Conservation (phyloP, 441 rosid genomes). For the Erodium chrysanthum region DNA sequence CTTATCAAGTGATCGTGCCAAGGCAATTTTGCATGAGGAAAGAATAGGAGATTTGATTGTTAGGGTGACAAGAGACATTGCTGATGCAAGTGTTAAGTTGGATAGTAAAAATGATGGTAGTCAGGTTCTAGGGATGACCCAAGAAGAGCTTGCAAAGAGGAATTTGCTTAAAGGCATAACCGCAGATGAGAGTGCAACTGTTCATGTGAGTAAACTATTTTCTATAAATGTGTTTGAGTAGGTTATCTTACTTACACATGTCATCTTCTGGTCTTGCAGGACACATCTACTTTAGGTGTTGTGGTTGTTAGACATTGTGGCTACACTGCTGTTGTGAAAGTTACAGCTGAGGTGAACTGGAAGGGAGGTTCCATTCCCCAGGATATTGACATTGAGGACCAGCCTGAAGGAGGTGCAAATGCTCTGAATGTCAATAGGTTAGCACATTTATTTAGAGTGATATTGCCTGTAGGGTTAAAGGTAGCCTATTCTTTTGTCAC, state of each 20-base stretch:
- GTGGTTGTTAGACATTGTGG: conserved; percentile 69
- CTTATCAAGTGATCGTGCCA: conserved; percentile 26
- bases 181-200: conserved; percentile 77
- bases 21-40: conserved; percentile 36
- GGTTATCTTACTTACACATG: conserved; percentile 23
- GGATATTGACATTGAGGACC: conserved; percentile 59
- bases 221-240: conserved; percentile 19
- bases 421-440: conserved; percentile 71
- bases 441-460: conserved; percentile 11
- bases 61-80: conserved; percentile 47
- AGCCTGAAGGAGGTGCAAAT: conserved; percentile 73
- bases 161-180: conserved; percentile 78
- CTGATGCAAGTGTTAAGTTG: conserved; percentile 56
- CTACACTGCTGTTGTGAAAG: conserved; percentile 54
- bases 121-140: conserved; percentile 48
- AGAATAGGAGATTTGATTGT: conserved; percentile 48
- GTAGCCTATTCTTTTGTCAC: conserved; percentile 7
- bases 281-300: conserved; percentile 62
- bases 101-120: conserved; percentile 62
- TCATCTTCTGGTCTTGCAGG: conserved; percentile 35
- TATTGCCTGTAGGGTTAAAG: neutral
- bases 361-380: conserved; percentile 36
- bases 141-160: conserved; percentile 46
- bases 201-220: conserved; percentile 43
- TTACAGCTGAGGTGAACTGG: conserved; percentile 37